These are phyloP conservation scores for Chaetomium fimeti DNA, from an alignment of 495 filamentous ascomycete genomes.

Conservation along the genomic window DNA sequence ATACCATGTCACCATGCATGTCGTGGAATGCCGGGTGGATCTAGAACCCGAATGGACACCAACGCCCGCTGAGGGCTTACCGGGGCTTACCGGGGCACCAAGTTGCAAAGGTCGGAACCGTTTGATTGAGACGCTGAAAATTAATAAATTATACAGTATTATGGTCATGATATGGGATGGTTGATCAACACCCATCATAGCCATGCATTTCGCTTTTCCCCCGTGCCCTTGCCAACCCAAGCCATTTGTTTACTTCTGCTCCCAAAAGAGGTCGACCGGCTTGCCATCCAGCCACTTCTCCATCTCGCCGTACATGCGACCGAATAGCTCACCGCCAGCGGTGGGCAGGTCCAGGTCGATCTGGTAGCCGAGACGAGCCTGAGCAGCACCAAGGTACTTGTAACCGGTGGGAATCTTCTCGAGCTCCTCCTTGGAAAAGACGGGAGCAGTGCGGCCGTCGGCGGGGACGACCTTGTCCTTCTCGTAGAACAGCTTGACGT, in stretches of 20 bases:
- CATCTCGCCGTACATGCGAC: constrained; percentile 47
- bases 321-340: constrained; percentile 33
- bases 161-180: too few relatives aligned
- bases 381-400: constrained; percentile 53
- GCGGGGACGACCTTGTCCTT: constrained; percentile 65
- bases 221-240: background rate
- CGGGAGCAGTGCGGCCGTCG: constrained; percentile 52
- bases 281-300: constrained; percentile 47
- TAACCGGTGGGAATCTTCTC: constrained; percentile 56
- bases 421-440: constrained; percentile 49
- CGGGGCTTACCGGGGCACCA: too few relatives aligned
- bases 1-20: too few relatives aligned
- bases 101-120: too few relatives aligned
- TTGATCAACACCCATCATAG: too few relatives aligned
- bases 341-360: constrained; percentile 45
- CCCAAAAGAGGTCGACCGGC: constrained; percentile 36
- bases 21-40: too few relatives aligned
- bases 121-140: too few relatives aligned
- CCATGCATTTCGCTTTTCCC: too few relatives aligned
- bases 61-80: background rate
- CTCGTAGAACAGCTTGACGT: constrained; percentile 65
- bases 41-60: background rate
- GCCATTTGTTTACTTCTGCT: constrained; percentile 9
- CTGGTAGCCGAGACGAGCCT: constrained; percentile 46
- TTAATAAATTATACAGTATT: too few relatives aligned